Evolutionary conservation across 2,329 filamentous ascomycete species (phyloP), one percentile per base, ranked within the genome.

Genomic region (Trichoderma lentiforme): DNA sequence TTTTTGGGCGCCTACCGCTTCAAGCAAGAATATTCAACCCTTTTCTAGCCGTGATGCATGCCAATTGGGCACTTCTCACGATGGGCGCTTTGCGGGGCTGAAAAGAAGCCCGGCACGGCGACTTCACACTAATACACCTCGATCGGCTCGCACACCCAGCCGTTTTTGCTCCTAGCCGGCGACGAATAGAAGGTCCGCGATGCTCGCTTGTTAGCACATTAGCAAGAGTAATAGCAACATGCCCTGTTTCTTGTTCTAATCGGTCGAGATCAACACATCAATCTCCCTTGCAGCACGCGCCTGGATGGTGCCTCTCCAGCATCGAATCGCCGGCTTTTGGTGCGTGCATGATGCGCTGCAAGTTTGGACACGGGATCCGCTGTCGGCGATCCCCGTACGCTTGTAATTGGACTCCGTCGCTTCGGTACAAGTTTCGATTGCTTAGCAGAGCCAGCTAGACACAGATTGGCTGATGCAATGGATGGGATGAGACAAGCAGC

Each of bases 401-500:
- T 53, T 62, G 67, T 39, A 4, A 70, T 70, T 70, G 67, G 67
- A 6, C 67, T 57, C 67, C 67, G n/a, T 62, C 57, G 56, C 30
- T 18, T 15, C 57, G 67, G 67, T 26, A 70, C 67, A 34, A 34
- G 39, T 24, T 32, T 32, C 11, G 30, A 34, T 15, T 28, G n/a
- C 39, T 21, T 32, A 65, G 47, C 18, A 58, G 12, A 30, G n/a
- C 9, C 51, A 39, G 14, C 36, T 8, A 12, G 51, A 26, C n/a
- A 12, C n/a, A 26, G 14, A 39, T 53, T 53, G 47, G n/a, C 47
- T 12, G 21, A 21, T 24, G 47, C n/a, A 21, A 21, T 51, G 43
- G 18, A 51, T 51, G 43, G 43, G 18, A 51, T 53, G 47, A 53
- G 47, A 24, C n/a, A 11, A 24, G n/a, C n/a, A 51, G 43, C 43